phyloP scores from a whole-genome alignment of 2,329 filamentous ascomycete genomes.

The Colletotrichum sp. region DNA sequence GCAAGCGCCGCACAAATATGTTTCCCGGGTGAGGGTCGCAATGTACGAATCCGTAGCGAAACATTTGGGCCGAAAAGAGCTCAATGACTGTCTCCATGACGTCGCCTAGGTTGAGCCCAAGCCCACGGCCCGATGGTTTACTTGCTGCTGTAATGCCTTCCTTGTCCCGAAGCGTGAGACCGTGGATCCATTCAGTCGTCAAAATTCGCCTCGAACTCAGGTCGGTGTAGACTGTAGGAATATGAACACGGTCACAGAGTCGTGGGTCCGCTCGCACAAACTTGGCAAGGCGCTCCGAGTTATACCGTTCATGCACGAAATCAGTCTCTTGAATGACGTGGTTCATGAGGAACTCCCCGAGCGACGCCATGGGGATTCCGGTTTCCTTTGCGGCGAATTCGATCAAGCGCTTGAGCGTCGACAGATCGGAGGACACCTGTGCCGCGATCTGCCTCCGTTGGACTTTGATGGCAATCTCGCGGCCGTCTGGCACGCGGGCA shows the following conservation, averaged over 20 bases:
- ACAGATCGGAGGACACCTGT: slow-evolving; percentile 72
- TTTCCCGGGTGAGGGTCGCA: slow-evolving; percentile 72
- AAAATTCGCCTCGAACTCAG: slow-evolving; percentile 65
- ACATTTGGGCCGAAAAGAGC: slow-evolving; percentile 74
- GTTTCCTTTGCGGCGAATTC: slow-evolving; percentile 41
- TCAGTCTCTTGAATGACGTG: slow-evolving; percentile 70
- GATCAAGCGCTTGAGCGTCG: slow-evolving; percentile 61
- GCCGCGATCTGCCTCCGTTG: slow-evolving; percentile 71
- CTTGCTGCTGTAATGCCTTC: slow-evolving; percentile 64
- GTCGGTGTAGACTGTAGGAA: slow-evolving; percentile 68
- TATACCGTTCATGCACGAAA: slow-evolving; percentile 69
- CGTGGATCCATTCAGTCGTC: slow-evolving; percentile 76
- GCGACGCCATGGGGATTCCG: slow-evolving; percentile 68
- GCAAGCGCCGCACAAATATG: slow-evolving; percentile 70
- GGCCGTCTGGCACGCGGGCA: slow-evolving; percentile 64
- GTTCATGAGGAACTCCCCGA: slow-evolving; percentile 71
- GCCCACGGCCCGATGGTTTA: slow-evolving; percentile 48
- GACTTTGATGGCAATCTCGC: slow-evolving; percentile 71
- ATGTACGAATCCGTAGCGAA: slow-evolving; percentile 72
- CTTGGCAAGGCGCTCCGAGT: slow-evolving; percentile 64
- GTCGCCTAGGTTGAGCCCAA: slow-evolving; percentile 65
- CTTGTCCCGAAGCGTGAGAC: slow-evolving; percentile 71
- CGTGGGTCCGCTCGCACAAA: slow-evolving; percentile 61
- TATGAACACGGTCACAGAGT: slow-evolving; percentile 66
- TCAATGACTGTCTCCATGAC: slow-evolving; percentile 75